Conservation (phyloP, 2,329 filamentous ascomycete genomes). For the Fusarium paranaense region DNA sequence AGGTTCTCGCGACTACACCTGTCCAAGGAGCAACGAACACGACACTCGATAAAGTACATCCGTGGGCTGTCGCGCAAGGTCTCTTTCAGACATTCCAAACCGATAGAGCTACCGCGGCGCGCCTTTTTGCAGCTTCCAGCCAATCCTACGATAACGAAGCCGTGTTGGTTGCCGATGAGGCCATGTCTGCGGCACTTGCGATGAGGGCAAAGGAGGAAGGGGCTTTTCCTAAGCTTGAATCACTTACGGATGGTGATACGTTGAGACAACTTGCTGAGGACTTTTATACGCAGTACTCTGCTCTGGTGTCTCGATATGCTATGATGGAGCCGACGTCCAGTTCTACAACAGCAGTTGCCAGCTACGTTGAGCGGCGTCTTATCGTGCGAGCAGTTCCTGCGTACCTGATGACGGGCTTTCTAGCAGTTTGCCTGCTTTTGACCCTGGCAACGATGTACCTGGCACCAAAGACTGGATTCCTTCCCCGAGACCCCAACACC, state of each 20-base stretch:
- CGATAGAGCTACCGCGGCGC: not conserved
- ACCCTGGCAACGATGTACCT: conserved; percentile 28
- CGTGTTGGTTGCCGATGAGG: conserved; percentile 47
- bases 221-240: conserved; percentile 32
- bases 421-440: conserved; percentile 44
- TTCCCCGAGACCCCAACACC: conserved; percentile 50
- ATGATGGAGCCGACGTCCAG: conserved; percentile 43
- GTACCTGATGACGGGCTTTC: conserved; percentile 47
- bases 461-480: conserved; percentile 48
- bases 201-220: conserved; percentile 39
- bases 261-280: conserved; percentile 43
- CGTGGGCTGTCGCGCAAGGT: conserved; percentile 35
- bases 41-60: conserved; percentile 32
- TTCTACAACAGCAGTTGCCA: conserved; percentile 38
- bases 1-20: conserved; percentile 20
- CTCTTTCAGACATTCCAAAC: conserved; percentile 36
- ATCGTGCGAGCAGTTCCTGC: conserved; percentile 45
- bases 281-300: conserved; percentile 51
- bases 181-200: conserved; percentile 49
- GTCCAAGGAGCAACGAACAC: conserved; percentile 19
- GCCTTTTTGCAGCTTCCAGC: conserved; percentile 4
- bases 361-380: conserved; percentile 46
- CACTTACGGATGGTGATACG: conserved; percentile 38
- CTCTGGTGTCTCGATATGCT: conserved; percentile 47
- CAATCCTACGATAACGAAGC: conserved; percentile 38